phyloP scores from a whole-genome alignment of 2,329 filamentous ascomycete genomes.

The Exophiala viscosa region DNA sequence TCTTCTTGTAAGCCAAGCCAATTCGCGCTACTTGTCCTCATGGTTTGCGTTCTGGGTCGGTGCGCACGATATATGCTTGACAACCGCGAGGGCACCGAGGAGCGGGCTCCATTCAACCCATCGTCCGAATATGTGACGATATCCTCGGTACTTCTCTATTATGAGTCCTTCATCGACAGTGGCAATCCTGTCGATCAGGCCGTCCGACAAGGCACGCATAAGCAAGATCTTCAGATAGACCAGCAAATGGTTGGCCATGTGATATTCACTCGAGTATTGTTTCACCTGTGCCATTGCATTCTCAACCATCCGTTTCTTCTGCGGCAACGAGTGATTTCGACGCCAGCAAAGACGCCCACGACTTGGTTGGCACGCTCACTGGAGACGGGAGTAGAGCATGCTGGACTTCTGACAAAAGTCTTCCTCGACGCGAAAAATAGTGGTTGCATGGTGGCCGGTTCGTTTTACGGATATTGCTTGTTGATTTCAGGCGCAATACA shows the following conservation, averaged over 20 bases:
- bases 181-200: not conserved
- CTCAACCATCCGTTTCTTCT: conserved; percentile 37
- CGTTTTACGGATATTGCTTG: not conserved
- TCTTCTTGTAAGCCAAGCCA: conserved; percentile 1
- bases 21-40: not conserved
- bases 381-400: not conserved
- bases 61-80: conserved; percentile 15
- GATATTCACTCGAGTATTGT: conserved; percentile 34
- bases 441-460: not conserved
- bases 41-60: conserved; percentile 14
- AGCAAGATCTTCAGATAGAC: conserved; percentile 17
- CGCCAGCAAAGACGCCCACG: conserved; percentile 29
- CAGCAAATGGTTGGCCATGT: conserved; percentile 30
- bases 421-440: not conserved
- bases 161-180: conserved; percentile 4
- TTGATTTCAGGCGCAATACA: not conserved
- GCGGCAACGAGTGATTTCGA: conserved; percentile 28
- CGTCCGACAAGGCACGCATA: not conserved
- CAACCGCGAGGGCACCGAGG: too few species aligned
- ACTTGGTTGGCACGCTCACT: conserved; percentile 7
- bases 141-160: conserved; percentile 6
- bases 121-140: conserved; percentile 13
- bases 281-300: conserved; percentile 36
- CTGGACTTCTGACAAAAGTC: not conserved
- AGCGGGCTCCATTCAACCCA: not conserved